A percentile compares a stretch with the other conserved stretches of the same genome.
Conservation (phyloP, 2,329 filamentous ascomycete genomes). For the Fusarium sacchari region DNA sequence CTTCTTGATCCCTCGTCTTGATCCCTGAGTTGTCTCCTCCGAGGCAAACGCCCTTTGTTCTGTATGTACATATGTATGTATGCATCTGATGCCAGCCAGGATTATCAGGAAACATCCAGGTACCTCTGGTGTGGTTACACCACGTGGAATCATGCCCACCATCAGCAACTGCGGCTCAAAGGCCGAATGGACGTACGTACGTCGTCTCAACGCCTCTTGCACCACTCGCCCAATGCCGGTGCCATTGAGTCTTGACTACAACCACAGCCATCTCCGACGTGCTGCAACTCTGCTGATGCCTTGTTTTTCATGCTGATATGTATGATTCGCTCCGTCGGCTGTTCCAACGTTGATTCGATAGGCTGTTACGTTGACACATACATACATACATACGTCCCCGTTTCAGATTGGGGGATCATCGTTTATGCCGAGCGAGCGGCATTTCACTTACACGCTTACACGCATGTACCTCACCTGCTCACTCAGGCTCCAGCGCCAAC, state of each 20-base stretch:
- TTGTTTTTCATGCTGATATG: conserved; percentile 12
- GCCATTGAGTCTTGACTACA: conserved; percentile 21
- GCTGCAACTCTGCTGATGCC: conserved; percentile 9
- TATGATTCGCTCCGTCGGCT: background rate
- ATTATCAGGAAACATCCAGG: conserved; percentile 1
- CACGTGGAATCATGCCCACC: conserved; percentile 39
- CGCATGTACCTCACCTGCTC: background rate
- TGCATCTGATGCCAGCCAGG: conserved; percentile 8
- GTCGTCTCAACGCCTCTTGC: conserved; percentile 19
- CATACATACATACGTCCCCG: conserved; percentile 30
- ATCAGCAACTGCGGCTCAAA: conserved; percentile 30
- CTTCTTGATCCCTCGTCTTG: conserved; percentile 1
- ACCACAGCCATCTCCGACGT: conserved; percentile 18
- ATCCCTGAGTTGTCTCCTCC: background rate
- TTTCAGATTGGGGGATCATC: conserved; percentile 25
- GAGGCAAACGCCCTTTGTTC: background rate
- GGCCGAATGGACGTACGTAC: conserved; percentile 38
- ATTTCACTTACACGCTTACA: conserved; percentile 37
- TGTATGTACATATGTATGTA: too few species aligned
- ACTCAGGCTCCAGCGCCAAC: conserved; percentile 4
- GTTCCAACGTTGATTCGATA: conserved; percentile 26
- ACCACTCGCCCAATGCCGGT: background rate
- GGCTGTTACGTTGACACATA: conserved; percentile 35
- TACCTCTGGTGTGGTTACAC: conserved; percentile 38
- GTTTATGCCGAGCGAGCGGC: conserved; percentile 30